Conservation (phyloP, 805 yeast species). For the Kodamaea leandrae region DNA sequence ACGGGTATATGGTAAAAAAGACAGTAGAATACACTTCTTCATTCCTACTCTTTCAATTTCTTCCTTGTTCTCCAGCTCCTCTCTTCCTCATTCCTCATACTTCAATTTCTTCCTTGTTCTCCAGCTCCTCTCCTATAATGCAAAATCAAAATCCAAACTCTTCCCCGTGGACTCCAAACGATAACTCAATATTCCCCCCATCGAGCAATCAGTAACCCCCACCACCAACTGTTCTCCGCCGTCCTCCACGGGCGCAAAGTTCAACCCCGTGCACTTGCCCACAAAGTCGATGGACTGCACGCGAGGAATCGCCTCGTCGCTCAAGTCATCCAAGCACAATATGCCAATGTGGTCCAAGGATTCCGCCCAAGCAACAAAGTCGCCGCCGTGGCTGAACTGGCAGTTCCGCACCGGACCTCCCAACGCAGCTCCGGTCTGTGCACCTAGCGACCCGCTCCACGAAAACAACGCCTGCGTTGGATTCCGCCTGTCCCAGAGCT, state of each 20-base stretch:
- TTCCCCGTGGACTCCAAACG: conserved; percentile 33
- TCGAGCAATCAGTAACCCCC: conserved; percentile 53
- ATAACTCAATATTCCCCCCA: conserved; percentile 58
- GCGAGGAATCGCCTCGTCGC: conserved; percentile 15
- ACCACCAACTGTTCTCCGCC: conserved; percentile 50
- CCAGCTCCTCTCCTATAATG: conserved; percentile 21
- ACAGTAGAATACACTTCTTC: no score
- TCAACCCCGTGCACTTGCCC: conserved; percentile 59
- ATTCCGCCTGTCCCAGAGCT: conserved; percentile 50
- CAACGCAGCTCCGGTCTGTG: conserved; percentile 17
- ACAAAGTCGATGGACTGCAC: conserved; percentile 52
- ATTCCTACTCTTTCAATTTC: no score
- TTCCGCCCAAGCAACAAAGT: conserved; percentile 53
- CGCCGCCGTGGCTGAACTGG: conserved; percentile 46
- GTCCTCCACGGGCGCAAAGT: conserved; percentile 42
- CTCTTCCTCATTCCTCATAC: no score
- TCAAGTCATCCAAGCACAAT: conserved; percentile 35
- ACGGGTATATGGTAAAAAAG: no score
- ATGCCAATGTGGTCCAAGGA: conserved; percentile 57
- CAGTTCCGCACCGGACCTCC: conserved; percentile 55
- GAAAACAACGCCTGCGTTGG: conserved; percentile 23
- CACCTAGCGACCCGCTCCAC: conserved; percentile 37
- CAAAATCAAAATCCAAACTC: conserved; percentile 41
- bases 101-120: not conserved
- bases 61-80: no score